Evolutionary conservation across 768 basidiomycete species (phyloP), one percentile per base, ranked within the genome.

Genomic region (Sarcomyxa edulis): DNA sequence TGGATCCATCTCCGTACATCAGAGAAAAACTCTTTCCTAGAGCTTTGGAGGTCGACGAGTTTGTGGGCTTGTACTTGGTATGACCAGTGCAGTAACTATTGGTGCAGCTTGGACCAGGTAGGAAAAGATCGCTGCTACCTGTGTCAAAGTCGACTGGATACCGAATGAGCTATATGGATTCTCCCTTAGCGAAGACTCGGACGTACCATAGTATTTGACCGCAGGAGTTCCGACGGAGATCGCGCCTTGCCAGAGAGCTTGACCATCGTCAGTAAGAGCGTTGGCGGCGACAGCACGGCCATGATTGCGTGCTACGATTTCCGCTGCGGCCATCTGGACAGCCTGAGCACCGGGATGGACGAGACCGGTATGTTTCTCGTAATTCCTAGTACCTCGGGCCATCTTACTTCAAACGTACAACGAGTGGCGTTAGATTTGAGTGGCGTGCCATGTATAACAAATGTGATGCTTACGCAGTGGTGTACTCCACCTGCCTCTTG

Each of bases 1-100:
- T 46, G 3, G 66, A 66, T 5, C 66, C 65, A 40, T 74, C 70
- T 3, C 63, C 70, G 35, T 72, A 76, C 16, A 30, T 0, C 19
- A 72, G 54, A 1, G 45, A 40, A 48, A 73, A 69, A 1, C 22
- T 42, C 9, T 42, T 42, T 3, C 21, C 28, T 20, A 22, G 30
- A 11, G 12, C 2, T 8, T 12, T 42, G 26, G 15, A 37, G 5
- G 45, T 39, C 47, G 22, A 25, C 51, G 36, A 40, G 55, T 39
- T 7, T 38, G 32, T 16, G 7, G 70, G 53, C 36, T 62, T 46
- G 46, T 70, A 72, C 29, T 45, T 46, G 19, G 45, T 53, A 45
- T 71, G 66, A 5, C 48, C 54, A 4, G 42, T 36, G 44, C 68
- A 70, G 14, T 48, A 44, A 19, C 30, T 38, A 21, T 48, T 50